Evolutionary conservation across 2,329 filamentous ascomycete genomes (phyloP), one percentile per base, ranked within the genome.

Genomic region (Sporothrix brasiliensis): DNA sequence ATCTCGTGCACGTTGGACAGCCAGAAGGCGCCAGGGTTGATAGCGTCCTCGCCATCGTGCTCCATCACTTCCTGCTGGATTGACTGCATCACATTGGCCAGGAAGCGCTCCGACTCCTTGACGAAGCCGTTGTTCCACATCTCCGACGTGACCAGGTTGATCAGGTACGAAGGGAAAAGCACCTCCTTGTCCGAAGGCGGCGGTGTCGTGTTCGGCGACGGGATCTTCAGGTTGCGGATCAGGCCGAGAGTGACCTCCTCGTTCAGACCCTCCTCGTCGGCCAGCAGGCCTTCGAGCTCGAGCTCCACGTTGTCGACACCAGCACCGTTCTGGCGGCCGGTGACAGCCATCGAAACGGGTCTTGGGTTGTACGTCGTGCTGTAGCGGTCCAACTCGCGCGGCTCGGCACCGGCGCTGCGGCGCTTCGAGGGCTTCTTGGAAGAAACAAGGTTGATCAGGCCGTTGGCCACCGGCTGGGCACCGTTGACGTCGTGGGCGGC

Each of bases 81-180:
- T 9, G 94, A 97, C 82, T 98, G 95, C 95, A 99, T 99, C 74
- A 99, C 95, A 77, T 98, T 99, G 78, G 95, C 95, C 73, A 99
- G 86, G 87, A 99, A 99, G 69, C 94, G 92, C 82, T 99, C 95
- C 4, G 95, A 98, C 82, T 99, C 95, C 84, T 99, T 99, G 76
- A 99, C 95, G 78, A 97, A 99, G 61, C 95, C 95, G 77, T 99
- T 99, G 84, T 99, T 99, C 95, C 95, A 99, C 95, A 99, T 99
- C 83, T 99, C 95, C 19, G 94, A 98, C 14, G 95, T 99, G 74
- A 99, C 95, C 72, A 99, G 86, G 81, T 99, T 99, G 85, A 99
- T 99, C 76, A 99, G 89, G 80, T 98, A 99, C 11, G 95, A 94
- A 47, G 95, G 95, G 90, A 99, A 99, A 68, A 99, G 86, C 27